Percentiles rank a stretch among this genome's conserved stretches.
phyloP scores from a whole-genome alignment of 306 rosid genomes.

The Vachellia collinsii region DNA sequence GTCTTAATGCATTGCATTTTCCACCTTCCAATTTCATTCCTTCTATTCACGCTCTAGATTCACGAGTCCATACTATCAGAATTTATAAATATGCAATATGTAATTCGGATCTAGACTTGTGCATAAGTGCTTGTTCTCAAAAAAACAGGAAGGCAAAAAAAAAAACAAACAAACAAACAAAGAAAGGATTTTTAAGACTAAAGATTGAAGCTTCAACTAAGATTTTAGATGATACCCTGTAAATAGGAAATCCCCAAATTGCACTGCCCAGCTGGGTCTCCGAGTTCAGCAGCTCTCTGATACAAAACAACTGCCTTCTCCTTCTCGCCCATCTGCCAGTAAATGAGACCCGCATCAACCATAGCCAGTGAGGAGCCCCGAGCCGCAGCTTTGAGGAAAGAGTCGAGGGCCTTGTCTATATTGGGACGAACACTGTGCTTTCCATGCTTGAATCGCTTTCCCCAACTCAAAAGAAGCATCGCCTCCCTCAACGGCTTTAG shows the following conservation, averaged over 20 bases:
- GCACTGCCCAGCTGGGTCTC: constrained; percentile 79
- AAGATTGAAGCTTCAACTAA: not conserved
- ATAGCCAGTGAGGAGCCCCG: constrained; percentile 76
- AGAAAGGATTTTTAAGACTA: not conserved
- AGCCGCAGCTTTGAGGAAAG: constrained; percentile 59
- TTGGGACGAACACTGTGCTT: constrained; percentile 43
- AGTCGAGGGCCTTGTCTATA: constrained; percentile 54
- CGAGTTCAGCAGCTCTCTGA: constrained; percentile 65
- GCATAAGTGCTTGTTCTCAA: not conserved
- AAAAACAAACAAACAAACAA: no score
- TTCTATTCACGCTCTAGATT: not conserved
- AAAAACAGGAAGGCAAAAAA: not conserved
- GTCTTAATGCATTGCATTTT: not conserved
- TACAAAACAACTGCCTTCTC: constrained; percentile 58
- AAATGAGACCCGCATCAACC: constrained; percentile 89
- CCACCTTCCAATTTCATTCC: not conserved
- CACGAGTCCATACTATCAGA: not conserved
- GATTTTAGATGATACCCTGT: constrained; percentile 52
- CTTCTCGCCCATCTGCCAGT: constrained; percentile 76
- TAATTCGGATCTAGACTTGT: not conserved
- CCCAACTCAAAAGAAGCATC: constrained; percentile 49
- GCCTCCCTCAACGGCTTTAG: constrained; percentile 60
- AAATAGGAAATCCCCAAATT: constrained; percentile 87
- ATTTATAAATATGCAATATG: not conserved
- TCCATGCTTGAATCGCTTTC: constrained; percentile 73